phyloP scores from a whole-genome alignment of 2,329 filamentous ascomycete species.

The Botrytis squamosa region DNA sequence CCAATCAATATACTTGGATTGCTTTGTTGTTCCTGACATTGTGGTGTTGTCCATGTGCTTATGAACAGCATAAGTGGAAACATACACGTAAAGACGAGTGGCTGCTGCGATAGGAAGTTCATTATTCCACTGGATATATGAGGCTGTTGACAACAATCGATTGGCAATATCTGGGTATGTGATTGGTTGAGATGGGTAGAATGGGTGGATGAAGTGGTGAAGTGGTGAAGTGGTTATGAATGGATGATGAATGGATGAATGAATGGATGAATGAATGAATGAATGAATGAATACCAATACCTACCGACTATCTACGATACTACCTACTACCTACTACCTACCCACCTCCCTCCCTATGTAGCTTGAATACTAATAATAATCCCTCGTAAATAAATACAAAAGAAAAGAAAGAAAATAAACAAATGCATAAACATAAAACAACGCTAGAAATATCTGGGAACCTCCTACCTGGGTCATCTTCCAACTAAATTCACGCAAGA shows the following conservation, averaged over 20 bases:
- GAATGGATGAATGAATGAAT: neutral
- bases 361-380: neutral
- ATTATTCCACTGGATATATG: neutral
- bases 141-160: constrained; percentile 1
- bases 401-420: neutral
- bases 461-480: neutral
- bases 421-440: constrained; percentile 7
- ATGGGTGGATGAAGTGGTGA: neutral
- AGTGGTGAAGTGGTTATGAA: no score
- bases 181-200: neutral
- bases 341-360: neutral
- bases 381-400: neutral
- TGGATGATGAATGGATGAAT: neutral
- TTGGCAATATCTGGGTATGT: neutral
- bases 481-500: constrained; percentile 1
- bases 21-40: constrained; percentile 2
- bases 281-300: neutral
- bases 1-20: neutral
- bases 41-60: neutral
- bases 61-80: constrained; percentile 5
- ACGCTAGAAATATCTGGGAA: neutral
- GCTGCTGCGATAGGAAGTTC: neutral
- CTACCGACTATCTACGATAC: no score
- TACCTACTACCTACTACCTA: no score
- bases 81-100: neutral